These are phyloP conservation scores for Echinochloa phyllopogon DNA, from an alignment of 176 grass and related monocot genomes.

Conservation along the genomic window DNA sequence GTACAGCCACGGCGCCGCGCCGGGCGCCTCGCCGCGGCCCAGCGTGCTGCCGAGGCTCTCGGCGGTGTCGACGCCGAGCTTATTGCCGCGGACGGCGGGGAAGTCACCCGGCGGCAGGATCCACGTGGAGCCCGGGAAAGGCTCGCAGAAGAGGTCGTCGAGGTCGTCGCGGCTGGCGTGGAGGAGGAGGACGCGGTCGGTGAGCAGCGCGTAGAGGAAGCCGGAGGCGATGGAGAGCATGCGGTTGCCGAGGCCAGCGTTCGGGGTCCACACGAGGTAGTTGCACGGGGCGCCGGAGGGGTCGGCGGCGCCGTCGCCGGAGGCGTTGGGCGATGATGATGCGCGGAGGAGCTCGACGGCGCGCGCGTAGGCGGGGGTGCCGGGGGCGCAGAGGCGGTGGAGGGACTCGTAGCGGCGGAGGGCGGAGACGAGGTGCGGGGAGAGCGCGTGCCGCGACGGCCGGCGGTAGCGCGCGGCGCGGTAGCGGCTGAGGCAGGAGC, in stretches of 20 bases:
- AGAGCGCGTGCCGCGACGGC: slow-evolving; percentile 39
- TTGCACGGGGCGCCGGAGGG: slow-evolving; percentile 33
- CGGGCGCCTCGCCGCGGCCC: slow-evolving; percentile 15
- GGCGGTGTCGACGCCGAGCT: background rate
- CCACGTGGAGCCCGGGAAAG: slow-evolving; percentile 64
- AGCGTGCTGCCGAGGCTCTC: slow-evolving; percentile 51
- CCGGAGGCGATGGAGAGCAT: slow-evolving; percentile 50
- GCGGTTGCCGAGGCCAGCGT: slow-evolving; percentile 62
- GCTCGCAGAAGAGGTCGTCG: slow-evolving; percentile 62
- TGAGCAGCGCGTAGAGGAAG: slow-evolving; percentile 74
- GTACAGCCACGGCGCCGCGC: slow-evolving; percentile 45
- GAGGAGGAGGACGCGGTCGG: slow-evolving; percentile 54
- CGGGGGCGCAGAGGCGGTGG: slow-evolving; percentile 58
- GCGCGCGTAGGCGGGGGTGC: slow-evolving; percentile 47
- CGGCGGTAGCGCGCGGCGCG: slow-evolving; percentile 48
- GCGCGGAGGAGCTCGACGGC: slow-evolving; percentile 37
- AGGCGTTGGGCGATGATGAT: slow-evolving; percentile 32
- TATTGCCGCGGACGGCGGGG: slow-evolving; percentile 36
- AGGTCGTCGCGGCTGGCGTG: slow-evolving; percentile 24
- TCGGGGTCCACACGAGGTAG: slow-evolving; percentile 61
- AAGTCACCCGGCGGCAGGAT: slow-evolving; percentile 44
- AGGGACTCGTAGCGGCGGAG: slow-evolving; percentile 65
- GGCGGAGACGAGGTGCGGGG: slow-evolving; percentile 50
- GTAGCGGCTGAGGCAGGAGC: slow-evolving; percentile 74
- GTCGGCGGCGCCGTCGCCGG: background rate